phyloP scores from a whole-genome alignment of 306 rosid genomes.

The Purshia tridentata region DNA sequence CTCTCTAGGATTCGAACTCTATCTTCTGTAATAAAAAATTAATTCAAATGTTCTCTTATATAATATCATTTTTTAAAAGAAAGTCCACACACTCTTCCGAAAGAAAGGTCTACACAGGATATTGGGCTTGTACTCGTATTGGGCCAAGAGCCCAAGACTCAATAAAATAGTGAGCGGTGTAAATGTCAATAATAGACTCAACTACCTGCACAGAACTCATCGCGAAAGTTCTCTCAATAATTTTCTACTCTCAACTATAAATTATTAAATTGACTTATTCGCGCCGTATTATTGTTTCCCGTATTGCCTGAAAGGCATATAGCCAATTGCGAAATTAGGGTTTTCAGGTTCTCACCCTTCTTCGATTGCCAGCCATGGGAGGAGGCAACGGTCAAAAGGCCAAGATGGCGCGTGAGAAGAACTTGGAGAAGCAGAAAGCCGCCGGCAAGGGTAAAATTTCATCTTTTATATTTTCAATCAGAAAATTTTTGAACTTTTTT shows the following conservation, averaged over 20 bases:
- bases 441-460: constrained; percentile 39
- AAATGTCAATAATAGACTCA: neutral
- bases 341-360: constrained; percentile 39
- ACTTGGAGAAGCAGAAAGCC: constrained; percentile 45
- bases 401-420: constrained; percentile 58
- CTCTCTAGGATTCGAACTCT: too few species aligned
- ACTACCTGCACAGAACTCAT: neutral
- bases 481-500: neutral
- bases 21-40: too few species aligned
- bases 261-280: neutral
- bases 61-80: too few species aligned
- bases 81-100: too few species aligned
- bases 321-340: constrained; percentile 43
- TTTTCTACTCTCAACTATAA: neutral
- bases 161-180: neutral
- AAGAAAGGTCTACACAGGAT: too few species aligned
- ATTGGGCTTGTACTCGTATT: neutral
- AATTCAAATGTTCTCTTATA: too few species aligned
- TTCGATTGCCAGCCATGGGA: constrained; percentile 40
- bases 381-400: constrained; percentile 60
- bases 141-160: neutral
- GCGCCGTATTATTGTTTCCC: neutral
- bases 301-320: neutral
- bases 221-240: neutral
- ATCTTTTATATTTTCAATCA: neutral